Base-by-base conservation (phyloP, 805 yeast genomes). In the Sporopachydermia quercuum region DNA sequence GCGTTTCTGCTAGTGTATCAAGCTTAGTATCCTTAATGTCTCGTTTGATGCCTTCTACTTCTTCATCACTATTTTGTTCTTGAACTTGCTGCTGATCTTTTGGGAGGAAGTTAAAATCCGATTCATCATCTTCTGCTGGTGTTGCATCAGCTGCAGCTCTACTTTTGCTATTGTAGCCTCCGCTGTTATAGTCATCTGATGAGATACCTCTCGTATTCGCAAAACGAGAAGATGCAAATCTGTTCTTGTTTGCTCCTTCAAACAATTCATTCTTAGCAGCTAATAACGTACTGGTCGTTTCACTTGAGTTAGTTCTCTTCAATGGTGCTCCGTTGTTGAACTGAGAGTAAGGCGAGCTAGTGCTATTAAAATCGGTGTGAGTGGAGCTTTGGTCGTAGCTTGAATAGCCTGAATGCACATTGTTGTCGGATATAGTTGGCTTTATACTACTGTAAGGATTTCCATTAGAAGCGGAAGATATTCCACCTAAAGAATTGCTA, bases 11-110 rank as follows among this genome's bases (percentile, higher is more conserved):
- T 6, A 86, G 75, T 2, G 95, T 78, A 50, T 85, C 91, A 50
- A 83, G 89, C 56, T 89, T 87, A 30, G 83, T 76, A 51, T 80
- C 85, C 42, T 83, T 66, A 44, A 82, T 78, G 47, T 87, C 84
- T 44, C 80, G 79, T 55, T 82, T 85, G 46, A 89, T 74, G 36
- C 75, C 82, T 54, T 84, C 93, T 14, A 89, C 83, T 47, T 84
- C 96, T 55, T 82, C 93, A 46, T 87, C 96, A 45, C 85, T 87
- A 43, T 66, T 59, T 14, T 43, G 44, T 33, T 75, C 66, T 40
- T 8, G 8, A 23, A n/a, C 8, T n/a, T 8, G 13, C 30, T 23
- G 30, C n/a, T 23, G 30, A 23, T 23, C 30, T 8, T 8, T 8
- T 23, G 30, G 30, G 8, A 23, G 30, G n/a, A 23, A 23, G n/a